Conservation (phyloP, 2,329 filamentous ascomycete species). For the Dactylonectria estremocensis region DNA sequence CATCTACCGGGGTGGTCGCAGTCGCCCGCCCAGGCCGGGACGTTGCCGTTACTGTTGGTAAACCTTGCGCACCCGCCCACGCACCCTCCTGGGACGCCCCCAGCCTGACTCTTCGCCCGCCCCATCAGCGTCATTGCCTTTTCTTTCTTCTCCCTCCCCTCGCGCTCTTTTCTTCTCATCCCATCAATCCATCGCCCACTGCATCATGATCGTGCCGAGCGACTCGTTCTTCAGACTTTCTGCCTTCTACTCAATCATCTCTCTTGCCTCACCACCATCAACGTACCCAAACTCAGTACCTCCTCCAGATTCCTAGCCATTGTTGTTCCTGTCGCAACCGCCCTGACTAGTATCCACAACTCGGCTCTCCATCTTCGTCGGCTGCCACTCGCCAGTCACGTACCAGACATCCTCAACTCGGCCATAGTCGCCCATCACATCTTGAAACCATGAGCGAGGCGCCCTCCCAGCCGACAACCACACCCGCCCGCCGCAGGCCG, state of each 20-base stretch:
- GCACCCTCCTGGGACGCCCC: slow-evolving; percentile 23
- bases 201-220: slow-evolving; percentile 46
- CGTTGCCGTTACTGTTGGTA: background rate
- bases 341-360: slow-evolving; percentile 19
- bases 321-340: slow-evolving; percentile 34
- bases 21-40: background rate
- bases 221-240: slow-evolving; percentile 40
- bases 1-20: slow-evolving; percentile 14
- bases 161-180: slow-evolving; percentile 29
- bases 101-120: slow-evolving; percentile 16
- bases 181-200: slow-evolving; percentile 37
- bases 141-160: slow-evolving; percentile 22
- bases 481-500: slow-evolving; percentile 56
- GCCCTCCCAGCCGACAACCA: slow-evolving; percentile 52
- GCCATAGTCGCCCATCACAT: slow-evolving; percentile 19
- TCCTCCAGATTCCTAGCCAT: slow-evolving; percentile 39
- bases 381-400: slow-evolving; percentile 7
- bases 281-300: slow-evolving; percentile 34
- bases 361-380: slow-evolving; percentile 3
- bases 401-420: slow-evolving; percentile 6
- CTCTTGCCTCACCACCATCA: slow-evolving; percentile 33
- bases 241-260: slow-evolving; percentile 40
- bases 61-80: background rate
- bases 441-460: slow-evolving; percentile 53
- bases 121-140: slow-evolving; percentile 42